Conservation (phyloP, 495 filamentous ascomycete species). For the Tuber borchii region DNA sequence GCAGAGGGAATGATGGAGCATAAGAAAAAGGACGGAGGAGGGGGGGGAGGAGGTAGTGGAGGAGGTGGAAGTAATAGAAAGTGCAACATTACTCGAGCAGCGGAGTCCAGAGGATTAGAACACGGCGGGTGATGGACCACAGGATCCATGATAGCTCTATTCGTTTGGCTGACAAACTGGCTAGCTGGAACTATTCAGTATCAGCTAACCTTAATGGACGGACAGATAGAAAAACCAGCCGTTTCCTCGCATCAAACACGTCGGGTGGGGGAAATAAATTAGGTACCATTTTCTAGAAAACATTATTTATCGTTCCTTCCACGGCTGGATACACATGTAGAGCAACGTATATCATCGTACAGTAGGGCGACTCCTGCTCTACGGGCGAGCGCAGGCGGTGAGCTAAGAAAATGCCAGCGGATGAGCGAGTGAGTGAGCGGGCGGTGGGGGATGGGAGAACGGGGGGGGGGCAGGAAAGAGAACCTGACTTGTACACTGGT, state of each 20-base stretch:
- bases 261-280: constrained; percentile 1
- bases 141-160: not conserved
- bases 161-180: not conserved
- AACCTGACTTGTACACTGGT: not conserved
- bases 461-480: not conserved
- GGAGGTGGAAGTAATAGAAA: not conserved
- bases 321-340: not conserved
- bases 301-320: not conserved
- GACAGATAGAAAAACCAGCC: not conserved
- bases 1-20: not conserved
- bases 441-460: not conserved
- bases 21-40: constrained; percentile 1
- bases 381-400: not conserved
- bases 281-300: constrained; percentile 1
- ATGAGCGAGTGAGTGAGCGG: constrained; percentile 14
- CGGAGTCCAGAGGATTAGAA: not conserved
- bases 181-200: not conserved
- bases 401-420: not conserved
- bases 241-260: not conserved
- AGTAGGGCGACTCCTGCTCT: not conserved
- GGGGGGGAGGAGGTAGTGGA: not conserved
- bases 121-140: not conserved
- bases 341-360: not conserved
- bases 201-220: not conserved
- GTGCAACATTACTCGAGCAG: not conserved